Base-by-base conservation (phyloP, 768 basidiomycete species). In the Podaxis pistillaris region DNA sequence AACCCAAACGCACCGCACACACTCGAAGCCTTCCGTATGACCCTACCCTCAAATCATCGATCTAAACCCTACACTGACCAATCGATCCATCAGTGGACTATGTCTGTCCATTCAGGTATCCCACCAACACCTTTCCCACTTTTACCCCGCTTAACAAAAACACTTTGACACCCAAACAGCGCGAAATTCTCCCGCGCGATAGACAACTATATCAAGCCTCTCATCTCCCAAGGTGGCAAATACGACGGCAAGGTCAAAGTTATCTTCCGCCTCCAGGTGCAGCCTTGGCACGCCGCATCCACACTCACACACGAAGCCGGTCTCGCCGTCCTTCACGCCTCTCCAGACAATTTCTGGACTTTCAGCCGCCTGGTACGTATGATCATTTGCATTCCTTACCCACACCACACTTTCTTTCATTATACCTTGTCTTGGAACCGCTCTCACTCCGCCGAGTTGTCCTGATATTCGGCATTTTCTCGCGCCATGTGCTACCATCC, bases 91-190 rank as follows among this genome's bases (percentile, higher is more conserved):
- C 11, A 93, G 91, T 93, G 76, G 93, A 94, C 74, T 93, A 91
- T 72, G 90, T 93, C 68, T 95, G 93, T 68, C 92, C 92, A 1
- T 94, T 79, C 81, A 91, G 89, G 88, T 87, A 59, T n/a, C 9
- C 7, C 53, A 36, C 12, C 15, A 22, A 13, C 26, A 17, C 30
- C 9, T 37, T 37, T 47, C 13, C 28, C 40, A 17, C 41, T 44
- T 2, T 12, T 7, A 44, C 11, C 11, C 30, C 12, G 7, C 28
- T 22, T 30, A 37, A 62, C 5, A 44, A 11, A 5, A 2, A 1
- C 19, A 9, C 33, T 13, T 19, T 22, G 22, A 46, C 11, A 41
- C 50, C n/a, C 33, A 22, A 11, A 44, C 64, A 88, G 89, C 65
- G 84, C 83, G 13, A 91, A 89, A 73, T 68, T 90, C 51, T 77